Base-by-base conservation (phyloP, 495 filamentous ascomycete species). In the Aspergillus kassunensis region DNA sequence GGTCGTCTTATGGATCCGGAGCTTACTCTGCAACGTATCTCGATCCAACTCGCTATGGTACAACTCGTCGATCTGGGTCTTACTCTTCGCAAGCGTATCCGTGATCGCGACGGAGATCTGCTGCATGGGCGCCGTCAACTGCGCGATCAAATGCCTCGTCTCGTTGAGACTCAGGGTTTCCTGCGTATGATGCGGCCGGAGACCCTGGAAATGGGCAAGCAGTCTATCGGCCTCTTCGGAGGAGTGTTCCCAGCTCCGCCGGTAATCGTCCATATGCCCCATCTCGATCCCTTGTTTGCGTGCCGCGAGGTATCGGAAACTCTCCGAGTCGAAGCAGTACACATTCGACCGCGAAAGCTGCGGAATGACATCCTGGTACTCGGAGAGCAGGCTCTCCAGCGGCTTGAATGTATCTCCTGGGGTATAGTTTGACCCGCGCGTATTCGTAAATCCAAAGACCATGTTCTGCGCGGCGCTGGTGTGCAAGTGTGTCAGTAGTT, bases 371-470 rank as follows among this genome's bases (percentile, higher is more conserved):
- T 41, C 21, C 6, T 42, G 35, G 36, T 50, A 50, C 15, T 41
- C 35, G 21, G 47, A 20, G 15, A 50, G 47, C 9, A 50, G 47
- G 18, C 35, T 41, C 24, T 50, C 35, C 7, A 50, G 24, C 1
- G 47, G 47, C n/a, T 50, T 50, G 19, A 50, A 50, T 3, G 35
- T 50, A 19, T 50, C 47, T 3, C 47, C 47, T 4, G 47, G 47
- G 25, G 47, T 50, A 13, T 50, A 41, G 36, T 50, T 50, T 12
- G 47, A 50, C 3, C 47, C 47, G 10, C 47, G 35, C 1, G 47
- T 50, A 25, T 50, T 50, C 15, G 47, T 50, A 15, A 50, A 50
- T 1, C 47, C 47, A 33, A 50, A 50, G 19, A 50, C 47, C 47
- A 50, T 50, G 18, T 50, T 50, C 47, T 50, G 35, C 6, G 47